Conservation (phyloP, 2,329 filamentous ascomycete genomes). For the Emericellopsis cladophorae region DNA sequence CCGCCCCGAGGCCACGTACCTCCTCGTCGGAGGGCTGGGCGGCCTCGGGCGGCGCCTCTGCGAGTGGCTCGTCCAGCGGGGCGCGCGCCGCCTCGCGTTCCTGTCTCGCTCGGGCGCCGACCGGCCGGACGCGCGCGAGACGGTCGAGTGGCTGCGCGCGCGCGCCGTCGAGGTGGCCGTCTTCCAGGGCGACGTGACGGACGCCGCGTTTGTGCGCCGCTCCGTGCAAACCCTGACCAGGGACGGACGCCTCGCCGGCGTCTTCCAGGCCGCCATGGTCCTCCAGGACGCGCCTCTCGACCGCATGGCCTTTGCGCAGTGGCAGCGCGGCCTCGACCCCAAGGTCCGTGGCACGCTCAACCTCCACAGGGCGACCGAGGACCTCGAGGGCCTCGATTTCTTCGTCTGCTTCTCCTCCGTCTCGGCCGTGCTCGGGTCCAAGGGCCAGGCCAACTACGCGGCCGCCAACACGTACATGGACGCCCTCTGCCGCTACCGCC, state of each 20-base stretch:
- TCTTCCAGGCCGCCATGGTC: slow-evolving; percentile 27
- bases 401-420: slow-evolving; percentile 13
- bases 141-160: too few relatives aligned
- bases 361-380: slow-evolving; percentile 6
- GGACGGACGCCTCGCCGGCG: too few relatives aligned
- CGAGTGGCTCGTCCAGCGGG: slow-evolving; percentile 7
- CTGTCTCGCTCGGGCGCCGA: slow-evolving; percentile 3
- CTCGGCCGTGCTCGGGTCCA: slow-evolving; percentile 11
- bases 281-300: slow-evolving; percentile 8
- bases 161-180: slow-evolving; percentile 17
- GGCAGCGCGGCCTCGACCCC: slow-evolving; percentile 10
- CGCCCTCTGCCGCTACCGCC: slow-evolving; percentile 13
- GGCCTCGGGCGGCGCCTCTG: slow-evolving; percentile 9
- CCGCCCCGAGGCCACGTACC: slow-evolving; percentile 7
- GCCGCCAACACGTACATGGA: slow-evolving; percentile 20
- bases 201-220: not conserved
- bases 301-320: slow-evolving; percentile 13
- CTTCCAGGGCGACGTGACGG: not conserved
- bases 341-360: slow-evolving; percentile 21
- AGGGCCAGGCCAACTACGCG: slow-evolving; percentile 19
- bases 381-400: slow-evolving; percentile 3
- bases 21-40: slow-evolving; percentile 10
- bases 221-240: slow-evolving; percentile 14
- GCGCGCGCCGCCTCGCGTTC: slow-evolving; percentile 14
- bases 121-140: not conserved